A percentile compares a stretch with the other conserved stretches of the same genome.
phyloP scores from a whole-genome alignment of 1,139 yeast species.

The Yamadazyma pseudoaaseri region DNA sequence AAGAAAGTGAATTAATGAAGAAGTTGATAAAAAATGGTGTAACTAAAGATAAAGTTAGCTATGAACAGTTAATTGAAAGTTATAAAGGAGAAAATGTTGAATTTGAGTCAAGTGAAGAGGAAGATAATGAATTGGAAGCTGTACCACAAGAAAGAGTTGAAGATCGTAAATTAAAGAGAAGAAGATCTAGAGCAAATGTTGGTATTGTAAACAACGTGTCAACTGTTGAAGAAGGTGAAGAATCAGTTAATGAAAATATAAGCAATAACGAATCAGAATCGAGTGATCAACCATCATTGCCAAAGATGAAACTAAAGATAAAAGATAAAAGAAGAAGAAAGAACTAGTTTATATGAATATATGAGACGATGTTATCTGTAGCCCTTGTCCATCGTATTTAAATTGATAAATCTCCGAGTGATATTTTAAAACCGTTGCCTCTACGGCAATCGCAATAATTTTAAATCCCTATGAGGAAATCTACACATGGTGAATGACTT shows the following conservation, averaged over 20 bases:
- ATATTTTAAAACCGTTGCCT: no score
- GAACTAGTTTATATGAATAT: no score
- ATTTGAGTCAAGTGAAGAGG: slow-evolving; percentile 23
- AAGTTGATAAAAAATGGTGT: slow-evolving; percentile 28
- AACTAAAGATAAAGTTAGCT: slow-evolving; percentile 21
- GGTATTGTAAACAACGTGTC: slow-evolving; percentile 8
- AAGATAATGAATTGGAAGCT: slow-evolving; percentile 12
- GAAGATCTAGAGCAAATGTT: slow-evolving; percentile 29
- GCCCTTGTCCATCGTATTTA: no score
- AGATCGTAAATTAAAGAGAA: slow-evolving; percentile 19
- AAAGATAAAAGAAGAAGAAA: slow-evolving; percentile 14
- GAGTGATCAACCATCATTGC: slow-evolving; percentile 13
- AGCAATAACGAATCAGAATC: background rate
- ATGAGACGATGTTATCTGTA: no score
- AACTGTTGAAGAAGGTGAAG: background rate
- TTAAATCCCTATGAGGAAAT: no score
- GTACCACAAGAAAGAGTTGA: background rate
- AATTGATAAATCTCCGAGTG: no score
- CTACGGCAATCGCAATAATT: no score
- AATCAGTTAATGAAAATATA: background rate
- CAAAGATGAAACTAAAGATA: slow-evolving; percentile 19
- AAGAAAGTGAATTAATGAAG: slow-evolving; percentile 27
- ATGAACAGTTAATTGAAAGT: slow-evolving; percentile 23
- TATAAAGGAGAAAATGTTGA: slow-evolving; percentile 13
- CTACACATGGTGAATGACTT: no score